A percentile compares a stretch with the other conserved stretches of the same genome.
phyloP scores from a whole-genome alignment of 192 early-diverging fungal species.

The Gigaspora rosea region DNA sequence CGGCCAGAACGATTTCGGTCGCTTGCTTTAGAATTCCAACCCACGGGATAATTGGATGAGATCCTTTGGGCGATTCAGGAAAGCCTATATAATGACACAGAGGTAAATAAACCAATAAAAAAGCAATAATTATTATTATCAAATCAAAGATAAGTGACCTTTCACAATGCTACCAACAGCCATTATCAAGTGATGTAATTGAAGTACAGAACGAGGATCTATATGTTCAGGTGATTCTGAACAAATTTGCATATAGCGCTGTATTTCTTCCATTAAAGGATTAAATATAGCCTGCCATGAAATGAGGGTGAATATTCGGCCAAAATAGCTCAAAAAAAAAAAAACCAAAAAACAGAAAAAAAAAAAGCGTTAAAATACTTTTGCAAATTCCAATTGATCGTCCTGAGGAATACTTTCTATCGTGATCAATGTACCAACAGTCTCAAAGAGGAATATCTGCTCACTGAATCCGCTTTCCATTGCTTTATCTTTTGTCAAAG shows the following conservation, averaged over 20 bases:
- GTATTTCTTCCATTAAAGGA: conserved; percentile 77
- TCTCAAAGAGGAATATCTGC: conserved; percentile 90
- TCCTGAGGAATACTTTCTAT: conserved; percentile 62
- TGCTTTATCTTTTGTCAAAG: conserved; percentile 49
- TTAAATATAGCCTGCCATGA: conserved; percentile 66
- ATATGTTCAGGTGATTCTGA: conserved; percentile 61
- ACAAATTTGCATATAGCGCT: conserved; percentile 61
- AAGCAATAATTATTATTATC: background rate
- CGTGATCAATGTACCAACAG: conserved; percentile 91
- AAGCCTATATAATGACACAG: conserved; percentile 45
- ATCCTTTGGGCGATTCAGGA: conserved; percentile 51
- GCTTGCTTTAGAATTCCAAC: conserved; percentile 77
- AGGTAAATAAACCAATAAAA: background rate
- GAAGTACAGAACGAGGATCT: conserved; percentile 69
- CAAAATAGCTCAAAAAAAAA: too few relatives aligned
- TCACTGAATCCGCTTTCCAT: conserved; percentile 69
- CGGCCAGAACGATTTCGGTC: conserved; percentile 71
- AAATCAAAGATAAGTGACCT: conserved; percentile 60
- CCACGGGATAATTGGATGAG: conserved; percentile 54
- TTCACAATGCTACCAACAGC: conserved; percentile 85
- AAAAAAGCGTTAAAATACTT: conserved; percentile 3
- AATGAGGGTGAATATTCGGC: background rate
- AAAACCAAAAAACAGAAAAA: too few relatives aligned
- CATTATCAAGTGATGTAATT: conserved; percentile 80
- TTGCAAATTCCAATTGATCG: conserved; percentile 67